Evolutionary conservation across 208 protist genomes (phyloP).

Genomic region (Dictyostelium gargantuum): DNA sequence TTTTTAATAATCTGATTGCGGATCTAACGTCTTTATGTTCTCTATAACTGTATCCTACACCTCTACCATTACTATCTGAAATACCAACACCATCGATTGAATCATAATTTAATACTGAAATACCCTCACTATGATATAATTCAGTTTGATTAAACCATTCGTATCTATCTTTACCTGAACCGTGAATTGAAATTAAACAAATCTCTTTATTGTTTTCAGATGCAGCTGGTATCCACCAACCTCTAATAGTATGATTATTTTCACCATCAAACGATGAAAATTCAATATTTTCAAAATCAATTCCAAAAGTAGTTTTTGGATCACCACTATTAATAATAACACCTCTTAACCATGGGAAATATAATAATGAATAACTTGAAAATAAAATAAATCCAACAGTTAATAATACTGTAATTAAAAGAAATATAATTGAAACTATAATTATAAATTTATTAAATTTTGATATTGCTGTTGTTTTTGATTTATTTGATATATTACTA

Average conservation of each 20-base stretch:
- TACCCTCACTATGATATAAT: neutral
- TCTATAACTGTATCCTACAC: neutral
- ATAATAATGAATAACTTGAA: neutral
- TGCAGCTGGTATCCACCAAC: constrained; percentile 29
- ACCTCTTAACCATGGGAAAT: constrained; percentile 36
- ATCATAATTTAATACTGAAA: neutral
- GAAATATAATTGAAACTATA: neutral
- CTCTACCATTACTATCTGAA: neutral
- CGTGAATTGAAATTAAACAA: constrained; percentile 16
- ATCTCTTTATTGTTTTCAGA: neutral
- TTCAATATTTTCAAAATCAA: constrained; percentile 3
- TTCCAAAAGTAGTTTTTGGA: neutral
- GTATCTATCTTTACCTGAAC: constrained; percentile 30
- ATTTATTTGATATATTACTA: neutral
- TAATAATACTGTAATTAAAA: neutral
- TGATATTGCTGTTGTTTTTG: neutral
- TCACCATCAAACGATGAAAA: neutral
- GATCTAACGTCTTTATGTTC: constrained; percentile 46
- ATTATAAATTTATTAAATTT: neutral
- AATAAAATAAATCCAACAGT: neutral
- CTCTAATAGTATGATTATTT: neutral
- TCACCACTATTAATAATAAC: neutral
- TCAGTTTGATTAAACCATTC: constrained; percentile 23
- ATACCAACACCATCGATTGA: constrained; percentile 1
- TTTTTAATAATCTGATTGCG: neutral